Base-by-base conservation (phyloP, 1,284 basidiomycete genomes). In the Lignosus rhinocerotis region DNA sequence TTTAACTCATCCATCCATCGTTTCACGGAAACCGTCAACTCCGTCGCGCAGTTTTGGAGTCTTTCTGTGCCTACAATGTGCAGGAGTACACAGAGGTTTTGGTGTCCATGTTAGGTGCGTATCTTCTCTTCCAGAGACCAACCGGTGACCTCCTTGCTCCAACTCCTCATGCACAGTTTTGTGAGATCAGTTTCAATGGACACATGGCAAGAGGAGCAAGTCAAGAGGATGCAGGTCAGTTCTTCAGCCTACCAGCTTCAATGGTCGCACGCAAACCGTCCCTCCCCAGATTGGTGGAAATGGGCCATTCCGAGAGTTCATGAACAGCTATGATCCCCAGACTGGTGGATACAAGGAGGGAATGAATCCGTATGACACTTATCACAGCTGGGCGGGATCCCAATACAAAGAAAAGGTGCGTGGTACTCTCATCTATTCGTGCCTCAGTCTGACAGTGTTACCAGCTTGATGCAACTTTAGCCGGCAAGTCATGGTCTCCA, bases 181-280 rank as follows among this genome's bases (percentile, higher is more conserved):
- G 92, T 96, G 54, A 83, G 94, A 69, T 94, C 92, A 49, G 86
- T 94, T 67, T 95, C 94, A 56, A 97, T 97, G 94, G 94, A 96
- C 76, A 90, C 93, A 67, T 97, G 94, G 94, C 90, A 93, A 59
- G 85, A 88, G 41, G 92, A 94, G 54, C 94, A 98, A 73, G 79
- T 96, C 66, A 87, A 79, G 69, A 87, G 94, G 65, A 96, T 98
- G 93, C 87, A 91, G 84, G 92, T 93, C 45, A 51, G 79, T 62
- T 8, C 53, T 49, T 56, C 52, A 57, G 36, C 49, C 66, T 63
- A 57, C 55, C 53, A 52, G 14, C 38, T 19, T 31, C n/a, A 31
- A 2, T 36, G n/a, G 17, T 51, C 55, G 58, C 52, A 55, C 45
- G 54, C 50, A 51, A 49, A 51, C 51, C 43, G 53, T 49, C 48